phyloP scores from a whole-genome alignment of 2,329 filamentous ascomycete genomes.

The Aspergillus piperis region DNA sequence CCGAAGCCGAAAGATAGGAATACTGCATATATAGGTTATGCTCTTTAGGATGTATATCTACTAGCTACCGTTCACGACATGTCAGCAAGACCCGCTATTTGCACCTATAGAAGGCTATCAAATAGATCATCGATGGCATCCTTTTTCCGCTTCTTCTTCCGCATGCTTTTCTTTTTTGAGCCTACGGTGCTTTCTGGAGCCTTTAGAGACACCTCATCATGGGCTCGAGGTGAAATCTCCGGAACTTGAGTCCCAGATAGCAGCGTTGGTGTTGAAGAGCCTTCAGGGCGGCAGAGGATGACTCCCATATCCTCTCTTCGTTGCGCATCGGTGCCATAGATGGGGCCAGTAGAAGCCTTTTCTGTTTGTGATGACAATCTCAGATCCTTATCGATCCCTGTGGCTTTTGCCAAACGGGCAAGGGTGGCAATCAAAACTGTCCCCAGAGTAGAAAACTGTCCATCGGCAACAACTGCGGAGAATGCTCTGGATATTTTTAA shows the following conservation, averaged over 20 bases:
- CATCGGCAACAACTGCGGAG: slow-evolving; percentile 69
- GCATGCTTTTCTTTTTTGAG: slow-evolving; percentile 22
- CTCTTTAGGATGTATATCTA: background rate
- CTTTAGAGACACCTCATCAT: background rate
- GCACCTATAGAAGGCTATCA: slow-evolving; percentile 52
- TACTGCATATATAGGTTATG: background rate
- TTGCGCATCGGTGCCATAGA: background rate
- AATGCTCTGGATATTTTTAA: slow-evolving; percentile 49
- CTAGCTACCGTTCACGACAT: background rate
- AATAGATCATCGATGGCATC: slow-evolving; percentile 77
- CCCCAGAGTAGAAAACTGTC: slow-evolving; percentile 71
- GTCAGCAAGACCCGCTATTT: background rate
- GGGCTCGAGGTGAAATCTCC: background rate
- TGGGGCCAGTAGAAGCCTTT: background rate
- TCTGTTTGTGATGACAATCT: background rate
- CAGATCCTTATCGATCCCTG: slow-evolving; percentile 37
- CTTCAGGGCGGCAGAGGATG: slow-evolving; percentile 23
- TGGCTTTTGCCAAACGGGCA: slow-evolving; percentile 56
- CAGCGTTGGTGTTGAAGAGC: background rate
- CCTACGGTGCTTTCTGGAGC: slow-evolving; percentile 2
- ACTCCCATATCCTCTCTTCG: slow-evolving; percentile 29
- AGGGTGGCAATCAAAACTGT: slow-evolving; percentile 67
- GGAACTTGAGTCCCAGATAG: background rate
- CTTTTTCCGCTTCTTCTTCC: slow-evolving; percentile 58
- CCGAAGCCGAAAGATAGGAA: background rate